Conservation (phyloP, 805 yeast genomes). For the Metschnikowia matae region DNA sequence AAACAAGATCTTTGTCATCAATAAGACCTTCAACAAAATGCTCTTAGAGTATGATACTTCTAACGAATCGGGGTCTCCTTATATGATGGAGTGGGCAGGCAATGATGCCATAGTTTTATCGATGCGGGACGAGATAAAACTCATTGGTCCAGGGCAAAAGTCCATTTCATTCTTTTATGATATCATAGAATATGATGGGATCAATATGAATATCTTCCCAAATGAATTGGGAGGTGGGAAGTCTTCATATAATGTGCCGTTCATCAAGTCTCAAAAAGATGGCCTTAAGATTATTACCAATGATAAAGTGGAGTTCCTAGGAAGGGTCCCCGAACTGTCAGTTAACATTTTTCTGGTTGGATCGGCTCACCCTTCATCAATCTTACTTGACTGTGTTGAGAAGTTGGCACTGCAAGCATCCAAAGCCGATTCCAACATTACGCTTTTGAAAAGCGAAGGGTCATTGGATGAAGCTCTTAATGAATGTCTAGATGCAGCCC, state of each 20-base stretch:
- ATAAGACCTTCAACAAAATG: conserved; percentile 42
- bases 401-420: conserved; percentile 65
- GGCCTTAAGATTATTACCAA: conserved; percentile 67
- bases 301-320: conserved; percentile 54
- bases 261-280: conserved; percentile 54
- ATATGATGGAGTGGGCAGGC: conserved; percentile 74
- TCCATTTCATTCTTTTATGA: conserved; percentile 51
- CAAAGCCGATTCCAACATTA: conserved; percentile 73
- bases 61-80: conserved; percentile 36
- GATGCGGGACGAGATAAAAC: conserved; percentile 58
- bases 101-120: conserved; percentile 71
- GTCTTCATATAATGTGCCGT: conserved; percentile 31
- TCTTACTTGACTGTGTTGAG: conserved; percentile 69
- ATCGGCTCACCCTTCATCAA: conserved; percentile 76
- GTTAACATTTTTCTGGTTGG: conserved; percentile 74
- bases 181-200: conserved; percentile 25
- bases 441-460: conserved; percentile 43
- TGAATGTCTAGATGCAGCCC: conserved; percentile 68
- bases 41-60: conserved; percentile 44
- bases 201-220: conserved; percentile 25
- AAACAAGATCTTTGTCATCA: conserved; percentile 47
- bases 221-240: conserved; percentile 12
- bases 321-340: conserved; percentile 56
- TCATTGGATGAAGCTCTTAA: conserved; percentile 57
- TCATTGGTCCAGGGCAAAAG: conserved; percentile 69